Conservation (phyloP, 2,329 filamentous ascomycete species). For the Beauveria medogensis region DNA sequence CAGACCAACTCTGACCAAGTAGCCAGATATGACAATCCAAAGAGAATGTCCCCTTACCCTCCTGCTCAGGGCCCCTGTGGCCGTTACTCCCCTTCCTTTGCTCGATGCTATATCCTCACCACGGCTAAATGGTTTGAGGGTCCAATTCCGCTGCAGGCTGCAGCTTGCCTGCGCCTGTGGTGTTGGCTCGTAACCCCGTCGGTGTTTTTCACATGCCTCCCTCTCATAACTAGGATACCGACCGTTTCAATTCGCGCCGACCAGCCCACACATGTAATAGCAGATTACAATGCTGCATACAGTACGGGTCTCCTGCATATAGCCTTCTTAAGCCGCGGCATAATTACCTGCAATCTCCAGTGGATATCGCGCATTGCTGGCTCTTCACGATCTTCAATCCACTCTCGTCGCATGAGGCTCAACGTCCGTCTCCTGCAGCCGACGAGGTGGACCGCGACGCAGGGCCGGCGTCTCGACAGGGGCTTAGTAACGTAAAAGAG, state of each 20-base stretch:
- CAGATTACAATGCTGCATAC: background rate
- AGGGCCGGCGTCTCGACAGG: background rate
- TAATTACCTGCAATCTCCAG: background rate
- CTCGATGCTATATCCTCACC: too few species aligned
- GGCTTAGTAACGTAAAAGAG: conserved; percentile 1
- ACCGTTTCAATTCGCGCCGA: background rate
- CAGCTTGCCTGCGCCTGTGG: background rate
- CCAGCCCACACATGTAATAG: conserved; percentile 1
- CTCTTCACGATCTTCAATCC: background rate
- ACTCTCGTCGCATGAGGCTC: background rate
- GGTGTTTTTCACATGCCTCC: background rate
- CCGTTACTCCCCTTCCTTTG: background rate
- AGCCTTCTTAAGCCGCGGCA: background rate
- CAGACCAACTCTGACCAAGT: background rate
- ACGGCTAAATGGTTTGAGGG: background rate
- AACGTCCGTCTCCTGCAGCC: conserved; percentile 3
- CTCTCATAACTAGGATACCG: background rate
- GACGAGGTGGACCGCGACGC: conserved; percentile 4
- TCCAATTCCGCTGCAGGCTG: too few species aligned
- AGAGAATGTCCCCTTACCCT: conserved; percentile 2
- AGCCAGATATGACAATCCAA: background rate
- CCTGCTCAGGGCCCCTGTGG: background rate
- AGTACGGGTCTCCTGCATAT: background rate
- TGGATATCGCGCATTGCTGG: background rate
- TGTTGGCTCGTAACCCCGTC: background rate